These are phyloP conservation scores for Rhizopus microsporus DNA, from an alignment of 371 early-diverging fungal species.

Conservation along the genomic window DNA sequence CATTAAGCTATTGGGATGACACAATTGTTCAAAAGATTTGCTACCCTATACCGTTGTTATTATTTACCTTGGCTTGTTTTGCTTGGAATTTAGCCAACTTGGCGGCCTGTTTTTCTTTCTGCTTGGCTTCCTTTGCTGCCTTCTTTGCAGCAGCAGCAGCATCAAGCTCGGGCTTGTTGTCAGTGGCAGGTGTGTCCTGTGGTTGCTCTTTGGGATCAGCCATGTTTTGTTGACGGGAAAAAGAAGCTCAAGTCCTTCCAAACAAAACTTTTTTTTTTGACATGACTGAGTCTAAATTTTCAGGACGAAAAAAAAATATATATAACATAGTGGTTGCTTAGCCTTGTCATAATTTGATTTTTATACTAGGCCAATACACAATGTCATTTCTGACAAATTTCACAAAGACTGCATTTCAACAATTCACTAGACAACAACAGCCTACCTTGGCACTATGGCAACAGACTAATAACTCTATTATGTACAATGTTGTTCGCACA, in stretches of 20 bases:
- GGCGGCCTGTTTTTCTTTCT: constrained; percentile 89
- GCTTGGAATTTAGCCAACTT: constrained; percentile 94
- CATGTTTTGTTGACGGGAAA: constrained; percentile 13
- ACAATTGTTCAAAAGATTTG: neutral
- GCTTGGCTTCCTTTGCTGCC: constrained; percentile 79
- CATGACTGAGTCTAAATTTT: neutral
- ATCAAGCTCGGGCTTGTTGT: constrained; percentile 21
- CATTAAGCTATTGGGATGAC: constrained; percentile 45
- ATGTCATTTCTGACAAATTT: constrained; percentile 45
- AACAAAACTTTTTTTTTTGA: constrained; percentile 20
- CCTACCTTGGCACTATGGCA: constrained; percentile 26
- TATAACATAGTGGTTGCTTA: too few species aligned
- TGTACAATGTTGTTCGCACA: constrained; percentile 59
- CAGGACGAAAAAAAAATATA: too few species aligned
- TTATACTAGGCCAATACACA: neutral
- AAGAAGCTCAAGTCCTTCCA: neutral
- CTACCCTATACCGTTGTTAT: neutral
- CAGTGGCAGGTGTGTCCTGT: constrained; percentile 13
- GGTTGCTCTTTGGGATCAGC: constrained; percentile 35
- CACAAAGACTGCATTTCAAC: constrained; percentile 29
- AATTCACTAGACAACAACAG: constrained; percentile 30
- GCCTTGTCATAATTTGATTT: neutral
- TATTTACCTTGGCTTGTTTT: constrained; percentile 72
- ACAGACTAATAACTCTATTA: constrained; percentile 22
- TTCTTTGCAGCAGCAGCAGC: constrained; percentile 51